Conservation (phyloP, 352 stramenopile genomes). For the Albugo laibachii region DNA sequence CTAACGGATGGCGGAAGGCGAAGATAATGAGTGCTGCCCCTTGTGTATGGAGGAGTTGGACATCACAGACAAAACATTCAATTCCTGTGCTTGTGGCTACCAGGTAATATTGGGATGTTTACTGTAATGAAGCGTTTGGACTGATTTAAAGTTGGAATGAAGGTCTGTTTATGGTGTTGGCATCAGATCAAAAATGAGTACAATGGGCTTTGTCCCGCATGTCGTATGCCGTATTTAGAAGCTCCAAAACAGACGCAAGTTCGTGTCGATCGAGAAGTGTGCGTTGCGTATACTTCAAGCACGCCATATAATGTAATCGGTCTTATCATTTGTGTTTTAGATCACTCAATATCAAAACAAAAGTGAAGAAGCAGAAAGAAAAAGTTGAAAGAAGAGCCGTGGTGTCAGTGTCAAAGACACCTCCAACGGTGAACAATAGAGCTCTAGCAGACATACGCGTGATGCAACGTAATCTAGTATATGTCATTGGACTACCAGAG, state of each 20-base stretch:
- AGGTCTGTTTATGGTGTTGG: slow-evolving; percentile 99
- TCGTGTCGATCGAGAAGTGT: slow-evolving; percentile 90
- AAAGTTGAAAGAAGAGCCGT: slow-evolving; percentile 42
- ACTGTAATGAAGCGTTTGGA: neutral
- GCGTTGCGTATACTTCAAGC: slow-evolving; percentile 2
- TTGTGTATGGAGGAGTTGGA: slow-evolving; percentile 98
- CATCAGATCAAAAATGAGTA: slow-evolving; percentile 98
- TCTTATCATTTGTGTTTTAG: too few relatives aligned
- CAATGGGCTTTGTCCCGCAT: slow-evolving; percentile 94
- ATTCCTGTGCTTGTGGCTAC: slow-evolving; percentile 97
- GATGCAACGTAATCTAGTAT: slow-evolving; percentile 89
- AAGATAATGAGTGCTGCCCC: slow-evolving; percentile 86
- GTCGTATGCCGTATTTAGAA: slow-evolving; percentile 92
- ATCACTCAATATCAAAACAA: too few relatives aligned
- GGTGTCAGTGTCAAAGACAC: slow-evolving; percentile 14
- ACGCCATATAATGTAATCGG: too few relatives aligned
- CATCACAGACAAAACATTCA: slow-evolving; percentile 96
- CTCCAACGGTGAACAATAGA: slow-evolving; percentile 39
- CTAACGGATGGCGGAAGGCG: slow-evolving; percentile 34
- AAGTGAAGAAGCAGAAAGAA: slow-evolving; percentile 42
- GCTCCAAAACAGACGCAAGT: slow-evolving; percentile 77
- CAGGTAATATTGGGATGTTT: slow-evolving; percentile 26
- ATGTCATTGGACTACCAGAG: slow-evolving; percentile 82
- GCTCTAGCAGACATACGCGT: slow-evolving; percentile 81
- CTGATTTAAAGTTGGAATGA: neutral